Base-by-base conservation (phyloP, 257 asterid species). In the Ligustrum vulgare region DNA sequence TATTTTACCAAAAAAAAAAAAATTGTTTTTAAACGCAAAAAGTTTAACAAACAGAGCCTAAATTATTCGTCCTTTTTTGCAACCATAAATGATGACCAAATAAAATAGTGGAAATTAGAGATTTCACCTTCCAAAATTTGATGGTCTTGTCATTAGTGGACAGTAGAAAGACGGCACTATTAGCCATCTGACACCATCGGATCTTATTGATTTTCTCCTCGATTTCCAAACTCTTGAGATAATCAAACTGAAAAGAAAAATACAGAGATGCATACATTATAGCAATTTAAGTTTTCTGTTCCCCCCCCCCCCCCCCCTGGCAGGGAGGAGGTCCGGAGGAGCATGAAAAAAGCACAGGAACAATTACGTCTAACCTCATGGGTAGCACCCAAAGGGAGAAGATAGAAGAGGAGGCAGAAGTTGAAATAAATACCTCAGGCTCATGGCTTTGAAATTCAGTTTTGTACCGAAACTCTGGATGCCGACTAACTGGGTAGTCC, bases 401-500 rank as follows among this genome's bases (percentile, higher is more conserved):
- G 80, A 72, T 54, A 71, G 23, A 28, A 69, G 64, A 76, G n/a
- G 15, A 51, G 63, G 16, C 60, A 25, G 36, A 33, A 45, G 22
- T 56, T 72, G 11, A 69, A 75, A 68, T 76, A 69, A 78, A 72
- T 83, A 91, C 97, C 97, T 91, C 97, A 41, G 96, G 97, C 83
- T 90, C 97, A 77, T 91, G 97, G 86, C 97, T 91, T 88, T 91
- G 97, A 81, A 91, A 91, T 72, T 91, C 97, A 16, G 97, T 91
- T 80, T 90, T 91, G 84, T 91, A 91, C 54, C 94, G 94, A 58
- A 91, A 91, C 82, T 91, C 97, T 9, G 96, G 97, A 78, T 91
- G 96, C 64, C 90, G 89, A 73, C 78, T 77, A 78, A 58, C 83
- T 68, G 92, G 84, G 79, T 79, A 79, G 73, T 87, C 97, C 85